A percentile compares a stretch with the other conserved stretches of the same genome.
Evolutionary conservation across 2,329 filamentous ascomycete species (phyloP).

Genomic region (Pestalotiopsis fici): DNA sequence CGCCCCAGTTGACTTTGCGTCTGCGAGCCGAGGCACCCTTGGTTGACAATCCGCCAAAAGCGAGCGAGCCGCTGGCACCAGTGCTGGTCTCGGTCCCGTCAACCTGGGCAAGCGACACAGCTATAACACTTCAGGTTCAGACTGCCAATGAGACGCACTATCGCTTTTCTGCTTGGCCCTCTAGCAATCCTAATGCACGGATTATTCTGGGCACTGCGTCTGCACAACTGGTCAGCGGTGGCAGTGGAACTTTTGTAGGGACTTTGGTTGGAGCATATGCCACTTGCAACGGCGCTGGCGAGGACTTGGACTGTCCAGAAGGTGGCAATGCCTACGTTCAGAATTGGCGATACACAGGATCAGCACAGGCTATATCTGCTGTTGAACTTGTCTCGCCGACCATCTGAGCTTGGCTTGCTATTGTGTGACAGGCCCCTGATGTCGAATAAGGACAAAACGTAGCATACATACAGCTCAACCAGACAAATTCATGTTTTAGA

Average conservation of each 20-base stretch:
- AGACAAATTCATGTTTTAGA: too few species aligned
- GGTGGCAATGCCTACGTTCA: slow-evolving; percentile 30
- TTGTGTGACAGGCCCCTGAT: too few species aligned
- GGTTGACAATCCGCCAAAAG: neutral
- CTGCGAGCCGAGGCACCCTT: slow-evolving; percentile 24
- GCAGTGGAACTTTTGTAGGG: slow-evolving; percentile 32
- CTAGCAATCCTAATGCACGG: slow-evolving; percentile 13
- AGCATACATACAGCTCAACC: too few species aligned
- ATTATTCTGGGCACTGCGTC: slow-evolving; percentile 27
- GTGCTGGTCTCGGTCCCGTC: slow-evolving; percentile 21
- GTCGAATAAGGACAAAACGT: too few species aligned
- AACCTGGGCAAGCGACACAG: slow-evolving; percentile 18
- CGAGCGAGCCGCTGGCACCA: slow-evolving; percentile 18
- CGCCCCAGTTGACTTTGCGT: slow-evolving; percentile 20
- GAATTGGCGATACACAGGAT: slow-evolving; percentile 24
- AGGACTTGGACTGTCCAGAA: slow-evolving; percentile 24
- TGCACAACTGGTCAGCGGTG: slow-evolving; percentile 31
- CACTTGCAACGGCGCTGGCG: slow-evolving; percentile 35
- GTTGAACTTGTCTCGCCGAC: slow-evolving; percentile 15
- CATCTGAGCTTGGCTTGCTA: too few species aligned
- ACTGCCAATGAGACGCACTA: slow-evolving; percentile 30
- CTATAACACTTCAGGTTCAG: slow-evolving; percentile 30
- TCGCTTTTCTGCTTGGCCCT: slow-evolving; percentile 25
- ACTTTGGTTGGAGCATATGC: slow-evolving; percentile 35
- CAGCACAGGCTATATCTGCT: slow-evolving; percentile 24